Base-by-base conservation (phyloP, 202 grass and related monocot species). In the Digitaria exilis region DNA sequence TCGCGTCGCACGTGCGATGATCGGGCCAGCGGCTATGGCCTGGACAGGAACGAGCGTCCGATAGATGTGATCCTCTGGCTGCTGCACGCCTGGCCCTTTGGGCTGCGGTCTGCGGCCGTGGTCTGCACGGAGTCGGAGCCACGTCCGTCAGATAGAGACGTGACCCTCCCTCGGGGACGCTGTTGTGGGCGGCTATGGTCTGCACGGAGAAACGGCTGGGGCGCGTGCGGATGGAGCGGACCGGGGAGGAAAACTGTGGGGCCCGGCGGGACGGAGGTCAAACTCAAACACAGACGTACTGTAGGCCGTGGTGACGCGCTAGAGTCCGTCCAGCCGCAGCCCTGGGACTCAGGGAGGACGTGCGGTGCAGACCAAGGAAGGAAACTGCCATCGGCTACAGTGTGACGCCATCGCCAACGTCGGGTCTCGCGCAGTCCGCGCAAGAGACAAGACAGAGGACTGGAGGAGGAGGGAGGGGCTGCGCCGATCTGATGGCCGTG, bases 281-380 rank as follows among this genome's bases (percentile, higher is more conserved):
- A 55, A 55, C 51, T n/a, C n/a, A n/a, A n/a, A n/a, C n/a, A n/a
- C n/a, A 0, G 16, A 84, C 50, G 49, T n/a, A n/a, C n/a, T n/a
- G n/a, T n/a, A 69, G 82, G 50, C 72, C 62, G 22, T 13, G 22
- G 18, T 68, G 80, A 72, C 30, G 80, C 55, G 57, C 72, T 34
- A 46, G 1, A 8, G 30, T 19, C 72, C 49, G 46, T 6, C 3
- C 11, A 45, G 2, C 10, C 48, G 71, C n/a, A 22, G 19, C 4
- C 16, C 25, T 1, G 39, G 11, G n/a, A n/a, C n/a, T n/a, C n/a
- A 65, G 65, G 42, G 4, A n/a, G n/a, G 42, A 60, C 74, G 65
- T 71, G 52, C n/a, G 28, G 35, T n/a, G n/a, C n/a, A n/a, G n/a
- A n/a, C n/a, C n/a, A n/a, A n/a, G n/a, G n/a, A n/a, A 28, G 42